phyloP scores from a whole-genome alignment of 768 basidiomycete genomes.

The Lentinula detonsa region DNA sequence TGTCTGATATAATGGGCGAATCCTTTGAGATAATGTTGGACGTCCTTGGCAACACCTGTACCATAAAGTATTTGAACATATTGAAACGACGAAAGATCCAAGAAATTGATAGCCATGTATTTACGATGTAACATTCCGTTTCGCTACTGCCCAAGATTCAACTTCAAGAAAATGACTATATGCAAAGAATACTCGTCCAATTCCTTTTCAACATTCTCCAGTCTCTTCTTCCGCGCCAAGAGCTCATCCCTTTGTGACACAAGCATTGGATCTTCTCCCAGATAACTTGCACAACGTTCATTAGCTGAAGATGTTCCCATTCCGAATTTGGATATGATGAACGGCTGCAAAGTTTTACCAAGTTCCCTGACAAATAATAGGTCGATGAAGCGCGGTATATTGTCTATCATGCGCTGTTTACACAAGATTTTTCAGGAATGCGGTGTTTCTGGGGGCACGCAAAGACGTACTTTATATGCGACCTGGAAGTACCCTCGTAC shows the following conservation, averaged over 20 bases:
- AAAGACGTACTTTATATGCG: conserved; percentile 31
- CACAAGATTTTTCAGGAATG: not conserved
- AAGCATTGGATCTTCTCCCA: conserved; percentile 39
- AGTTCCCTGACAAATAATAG: conserved; percentile 26
- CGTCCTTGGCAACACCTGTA: too few species aligned
- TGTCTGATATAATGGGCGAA: too few species aligned
- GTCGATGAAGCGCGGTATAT: conserved; percentile 27
- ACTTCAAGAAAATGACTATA: too few species aligned
- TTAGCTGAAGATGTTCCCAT: conserved; percentile 27
- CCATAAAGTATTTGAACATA: too few species aligned
- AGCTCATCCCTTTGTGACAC: conserved; percentile 28
- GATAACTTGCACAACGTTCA: conserved; percentile 30
- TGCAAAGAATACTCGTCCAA: conserved; percentile 13
- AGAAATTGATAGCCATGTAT: too few species aligned
- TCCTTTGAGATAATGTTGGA: too few species aligned
- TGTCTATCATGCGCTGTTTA: conserved; percentile 40
- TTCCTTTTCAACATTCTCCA: conserved; percentile 34
- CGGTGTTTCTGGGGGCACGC: not conserved
- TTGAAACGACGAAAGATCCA: too few species aligned
- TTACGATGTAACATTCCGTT: too few species aligned
- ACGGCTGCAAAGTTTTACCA: conserved; percentile 22
- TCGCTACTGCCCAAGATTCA: too few species aligned
- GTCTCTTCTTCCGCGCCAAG: conserved; percentile 21
- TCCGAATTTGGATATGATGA: conserved; percentile 27
- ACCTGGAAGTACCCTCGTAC: conserved; percentile 41